Evolutionary conservation across 495 filamentous ascomycete genomes (phyloP), one percentile per base, ranked within the genome.

Genomic region (Parmelia sp.): DNA sequence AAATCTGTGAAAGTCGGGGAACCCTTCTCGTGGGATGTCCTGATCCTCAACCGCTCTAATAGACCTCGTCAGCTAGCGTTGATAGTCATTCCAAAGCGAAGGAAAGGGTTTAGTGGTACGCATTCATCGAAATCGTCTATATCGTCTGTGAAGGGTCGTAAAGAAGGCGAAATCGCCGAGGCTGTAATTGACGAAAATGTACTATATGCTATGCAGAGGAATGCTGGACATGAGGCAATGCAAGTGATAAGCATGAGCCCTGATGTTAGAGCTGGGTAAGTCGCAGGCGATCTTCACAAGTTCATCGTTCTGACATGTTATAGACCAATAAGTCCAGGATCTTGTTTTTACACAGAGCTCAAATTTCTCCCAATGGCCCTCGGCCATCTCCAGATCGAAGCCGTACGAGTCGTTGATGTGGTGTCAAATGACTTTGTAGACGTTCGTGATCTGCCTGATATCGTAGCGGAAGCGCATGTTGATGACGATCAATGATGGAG

Each of bases 121-220:
- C 80, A 85, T 70, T 72, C 74, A n/a, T 70, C 79, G 12, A 77
- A 78, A 39, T 74, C 79, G 49, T 81, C 79, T 0, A 74, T 78
- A 27, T 78, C 80, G 8, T 84, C 82, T 17, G 69, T 66, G 71
- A 56, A 70, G 67, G 44, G 72, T 60, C 71, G 74, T 25, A 74
- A 75, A 33, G 77, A 82, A 23, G 77, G 81, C 49, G 74, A 78
- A 39, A 75, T 90, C 4, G 89, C 91, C 1, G 88, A 90, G 66
- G 88, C 91, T 21, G 85, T 96, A 33, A 80, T 92, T 4, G 92
- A 97, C 65, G 91, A 96, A 66, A 90, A 86, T 63, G 82, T 91
- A 19, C 79, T 96, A 36, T 88, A 93, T 74, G 88, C 89, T 27
- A 88, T 89, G 80, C 92, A 96, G 72, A 86, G 85, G 68, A 88